phyloP scores from a whole-genome alignment of 352 stramenopile genomes.

The Globisporangium splendens region DNA sequence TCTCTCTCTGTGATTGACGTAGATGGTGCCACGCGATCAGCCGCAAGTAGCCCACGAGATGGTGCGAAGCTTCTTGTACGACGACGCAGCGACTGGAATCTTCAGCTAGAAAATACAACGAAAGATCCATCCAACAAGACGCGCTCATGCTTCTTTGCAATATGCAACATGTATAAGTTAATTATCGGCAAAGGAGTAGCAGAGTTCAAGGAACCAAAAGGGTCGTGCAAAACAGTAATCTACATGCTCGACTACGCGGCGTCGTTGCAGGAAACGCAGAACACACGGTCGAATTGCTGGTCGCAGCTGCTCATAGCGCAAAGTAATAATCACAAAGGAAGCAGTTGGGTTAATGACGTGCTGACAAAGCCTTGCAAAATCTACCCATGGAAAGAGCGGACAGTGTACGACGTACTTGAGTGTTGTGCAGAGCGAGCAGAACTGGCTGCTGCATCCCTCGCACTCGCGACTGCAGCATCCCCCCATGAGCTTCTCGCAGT shows the following conservation, averaged over 20 bases:
- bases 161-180: constrained; percentile 15
- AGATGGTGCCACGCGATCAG: constrained; percentile 83
- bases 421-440: constrained; percentile 81
- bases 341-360: neutral
- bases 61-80: constrained; percentile 42
- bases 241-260: constrained; percentile 19
- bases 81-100: constrained; percentile 11
- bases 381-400: neutral
- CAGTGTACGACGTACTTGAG: constrained; percentile 55
- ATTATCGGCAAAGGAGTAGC: constrained; percentile 1
- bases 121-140: neutral
- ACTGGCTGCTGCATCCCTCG: constrained; percentile 41
- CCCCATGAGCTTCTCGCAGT: constrained; percentile 63
- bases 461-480: constrained; percentile 62
- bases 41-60: constrained; percentile 43
- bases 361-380: too few relatives aligned
- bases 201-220: neutral
- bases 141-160: neutral
- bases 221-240: constrained; percentile 5
- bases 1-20: constrained; percentile 1
- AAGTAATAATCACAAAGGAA: constrained; percentile 1
- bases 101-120: constrained; percentile 30
- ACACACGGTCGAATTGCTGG: constrained; percentile 72
- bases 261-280: constrained; percentile 73
- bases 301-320: constrained; percentile 36